Percentiles rank a stretch among this genome's conserved stretches.
These are phyloP conservation scores for Sporothrix brasiliensis DNA, from an alignment of 2,329 filamentous ascomycete species.

Conservation along the genomic window DNA sequence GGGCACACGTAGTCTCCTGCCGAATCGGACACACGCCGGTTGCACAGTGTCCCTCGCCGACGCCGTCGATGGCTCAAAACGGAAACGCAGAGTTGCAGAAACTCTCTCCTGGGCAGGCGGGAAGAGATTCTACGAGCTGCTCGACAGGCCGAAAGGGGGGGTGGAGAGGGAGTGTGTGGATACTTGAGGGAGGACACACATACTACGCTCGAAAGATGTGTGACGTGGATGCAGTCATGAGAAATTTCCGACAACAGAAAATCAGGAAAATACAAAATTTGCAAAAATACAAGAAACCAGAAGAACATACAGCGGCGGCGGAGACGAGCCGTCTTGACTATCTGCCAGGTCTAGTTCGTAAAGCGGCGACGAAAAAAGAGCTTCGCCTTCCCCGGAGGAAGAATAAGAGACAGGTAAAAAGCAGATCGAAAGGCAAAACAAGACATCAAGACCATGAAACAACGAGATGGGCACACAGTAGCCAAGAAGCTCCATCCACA, in stretches of 20 bases:
- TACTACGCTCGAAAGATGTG: conserved; percentile 13
- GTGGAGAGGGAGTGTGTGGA: neutral
- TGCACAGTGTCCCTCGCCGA: conserved; percentile 31
- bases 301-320: neutral
- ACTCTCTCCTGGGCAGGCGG: neutral
- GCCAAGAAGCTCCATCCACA: neutral
- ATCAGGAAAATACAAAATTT: neutral
- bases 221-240: conserved; percentile 1
- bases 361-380: neutral
- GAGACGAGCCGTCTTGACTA: neutral
- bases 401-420: neutral
- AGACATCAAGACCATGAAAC: no score
- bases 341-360: neutral
- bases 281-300: neutral
- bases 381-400: neutral
- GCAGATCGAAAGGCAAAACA: neutral
- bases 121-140: neutral
- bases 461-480: neutral
- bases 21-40: conserved; percentile 32
- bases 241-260: conserved; percentile 21
- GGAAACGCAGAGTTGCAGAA: conserved; percentile 17
- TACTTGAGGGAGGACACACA: conserved; percentile 5
- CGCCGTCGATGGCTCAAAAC: conserved; percentile 24
- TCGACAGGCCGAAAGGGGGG: neutral
- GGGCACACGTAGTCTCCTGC: conserved; percentile 27